Conservation (phyloP, 2,329 filamentous ascomycete species). For the Colletotrichum spinosum region DNA sequence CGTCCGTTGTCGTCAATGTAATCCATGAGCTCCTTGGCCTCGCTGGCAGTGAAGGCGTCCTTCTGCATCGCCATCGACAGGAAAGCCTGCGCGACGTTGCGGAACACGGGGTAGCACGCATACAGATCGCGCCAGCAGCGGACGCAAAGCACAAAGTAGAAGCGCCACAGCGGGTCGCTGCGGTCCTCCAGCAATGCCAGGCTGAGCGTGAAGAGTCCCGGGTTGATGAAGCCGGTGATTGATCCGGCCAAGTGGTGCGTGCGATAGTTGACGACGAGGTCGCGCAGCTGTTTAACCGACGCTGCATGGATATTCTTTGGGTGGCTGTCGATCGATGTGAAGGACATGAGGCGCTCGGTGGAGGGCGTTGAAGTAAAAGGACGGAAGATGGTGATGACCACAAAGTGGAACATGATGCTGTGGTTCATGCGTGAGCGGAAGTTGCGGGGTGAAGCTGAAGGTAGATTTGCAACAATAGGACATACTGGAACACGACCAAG, state of each 20-base stretch:
- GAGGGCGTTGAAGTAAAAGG: slow-evolving; percentile 40
- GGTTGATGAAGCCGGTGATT: slow-evolving; percentile 54
- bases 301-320: slow-evolving; percentile 46
- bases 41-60: neutral
- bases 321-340: slow-evolving; percentile 47
- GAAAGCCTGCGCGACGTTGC: slow-evolving; percentile 47
- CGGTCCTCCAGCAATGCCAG: too few species aligned
- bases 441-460: neutral
- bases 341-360: slow-evolving; percentile 31
- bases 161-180: slow-evolving; percentile 47
- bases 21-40: neutral
- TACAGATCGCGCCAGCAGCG: slow-evolving; percentile 51
- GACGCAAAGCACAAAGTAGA: slow-evolving; percentile 51
- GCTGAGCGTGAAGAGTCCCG: slow-evolving; percentile 49
- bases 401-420: slow-evolving; percentile 53
- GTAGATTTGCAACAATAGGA: neutral
- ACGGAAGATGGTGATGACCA: slow-evolving; percentile 49
- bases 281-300: slow-evolving; percentile 52
- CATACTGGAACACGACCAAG: slow-evolving; percentile 49
- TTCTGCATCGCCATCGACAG: slow-evolving; percentile 48
- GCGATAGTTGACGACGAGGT: slow-evolving; percentile 48
- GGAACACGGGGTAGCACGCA: slow-evolving; percentile 48
- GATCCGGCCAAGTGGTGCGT: neutral
- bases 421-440: neutral
- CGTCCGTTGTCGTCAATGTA: neutral